Percentiles rank a stretch among this genome's conserved stretches.
These are phyloP conservation scores for Lodderomyces theae DNA, from an alignment of 1,139 yeast species.

Conservation along the genomic window DNA sequence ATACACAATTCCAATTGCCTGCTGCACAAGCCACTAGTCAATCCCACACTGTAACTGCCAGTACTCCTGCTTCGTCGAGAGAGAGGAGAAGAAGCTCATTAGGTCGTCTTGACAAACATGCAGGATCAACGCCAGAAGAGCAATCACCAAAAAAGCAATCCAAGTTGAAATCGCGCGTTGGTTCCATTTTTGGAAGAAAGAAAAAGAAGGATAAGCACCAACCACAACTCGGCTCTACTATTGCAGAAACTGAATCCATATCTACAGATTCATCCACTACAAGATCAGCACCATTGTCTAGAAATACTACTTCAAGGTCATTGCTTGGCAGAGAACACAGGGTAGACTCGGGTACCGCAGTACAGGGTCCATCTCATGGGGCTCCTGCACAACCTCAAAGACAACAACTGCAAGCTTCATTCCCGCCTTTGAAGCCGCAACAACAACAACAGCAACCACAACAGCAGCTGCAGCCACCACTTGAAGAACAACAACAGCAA, in stretches of 20 bases:
- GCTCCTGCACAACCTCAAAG: constrained; percentile 2
- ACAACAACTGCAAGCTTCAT: background rate
- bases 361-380: background rate
- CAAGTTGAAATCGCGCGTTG: constrained; percentile 72
- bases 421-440: constrained; percentile 2
- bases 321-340: constrained; percentile 3
- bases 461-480: constrained; percentile 1
- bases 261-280: constrained; percentile 23
- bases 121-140: constrained; percentile 3
- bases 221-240: constrained; percentile 19
- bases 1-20: constrained; percentile 23
- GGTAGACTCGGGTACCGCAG: background rate
- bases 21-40: background rate
- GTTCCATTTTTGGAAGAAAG: constrained; percentile 77
- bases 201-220: constrained; percentile 34
- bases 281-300: constrained; percentile 13
- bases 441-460: constrained; percentile 4
- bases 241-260: constrained; percentile 36
- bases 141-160: constrained; percentile 24
- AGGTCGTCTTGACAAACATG: constrained; percentile 6
- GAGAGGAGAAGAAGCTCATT: constrained; percentile 10
- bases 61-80: constrained; percentile 4
- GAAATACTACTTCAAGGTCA: constrained; percentile 13
- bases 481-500: background rate
- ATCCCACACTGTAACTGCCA: constrained; percentile 4